Percentiles rank a stretch among this genome's conserved stretches.
Conservation (phyloP, 495 filamentous ascomycete genomes). For the Penicillium lividum region DNA sequence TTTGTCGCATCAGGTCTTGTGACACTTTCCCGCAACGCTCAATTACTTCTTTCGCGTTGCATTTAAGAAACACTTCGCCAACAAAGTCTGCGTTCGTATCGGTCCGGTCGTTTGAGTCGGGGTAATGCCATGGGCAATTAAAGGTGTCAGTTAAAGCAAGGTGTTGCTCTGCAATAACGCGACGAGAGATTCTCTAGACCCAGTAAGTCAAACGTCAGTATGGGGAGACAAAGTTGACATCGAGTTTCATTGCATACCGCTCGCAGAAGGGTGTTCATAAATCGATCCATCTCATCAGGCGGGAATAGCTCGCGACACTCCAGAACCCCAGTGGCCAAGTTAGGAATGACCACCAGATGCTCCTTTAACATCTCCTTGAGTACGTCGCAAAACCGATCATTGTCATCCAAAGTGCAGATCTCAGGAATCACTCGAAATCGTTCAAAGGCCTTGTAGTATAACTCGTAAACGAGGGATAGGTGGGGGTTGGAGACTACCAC, state of each 20-base stretch:
- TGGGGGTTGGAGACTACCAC: constrained; percentile 95
- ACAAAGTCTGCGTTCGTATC: constrained; percentile 80
- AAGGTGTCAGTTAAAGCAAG: constrained; percentile 96
- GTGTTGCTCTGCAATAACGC: constrained; percentile 97
- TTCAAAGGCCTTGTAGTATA: constrained; percentile 96
- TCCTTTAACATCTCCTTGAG: constrained; percentile 78
- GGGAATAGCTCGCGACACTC: constrained; percentile 81
- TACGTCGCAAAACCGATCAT: constrained; percentile 82
- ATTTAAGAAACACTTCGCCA: constrained; percentile 93
- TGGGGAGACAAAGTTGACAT: not conserved
- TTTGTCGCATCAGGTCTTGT: constrained; percentile 65
- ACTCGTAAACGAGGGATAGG: constrained; percentile 90
- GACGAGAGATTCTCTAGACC: constrained; percentile 80
- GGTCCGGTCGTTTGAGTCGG: constrained; percentile 65
- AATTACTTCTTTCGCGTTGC: constrained; percentile 87
- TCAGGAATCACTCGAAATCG: constrained; percentile 79
- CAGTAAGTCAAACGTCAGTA: not conserved
- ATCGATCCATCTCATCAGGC: constrained; percentile 77
- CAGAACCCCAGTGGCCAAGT: constrained; percentile 89
- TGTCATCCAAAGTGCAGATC: constrained; percentile 84
- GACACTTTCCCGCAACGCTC: constrained; percentile 75
- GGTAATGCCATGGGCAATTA: constrained; percentile 88
- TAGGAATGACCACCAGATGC: constrained; percentile 90
- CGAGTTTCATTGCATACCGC: constrained; percentile 60
- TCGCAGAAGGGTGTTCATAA: constrained; percentile 92